Evolutionary conservation across 495 filamentous ascomycete genomes (phyloP), one percentile per base, ranked within the genome.

Genomic region (Daldinia concentrica): DNA sequence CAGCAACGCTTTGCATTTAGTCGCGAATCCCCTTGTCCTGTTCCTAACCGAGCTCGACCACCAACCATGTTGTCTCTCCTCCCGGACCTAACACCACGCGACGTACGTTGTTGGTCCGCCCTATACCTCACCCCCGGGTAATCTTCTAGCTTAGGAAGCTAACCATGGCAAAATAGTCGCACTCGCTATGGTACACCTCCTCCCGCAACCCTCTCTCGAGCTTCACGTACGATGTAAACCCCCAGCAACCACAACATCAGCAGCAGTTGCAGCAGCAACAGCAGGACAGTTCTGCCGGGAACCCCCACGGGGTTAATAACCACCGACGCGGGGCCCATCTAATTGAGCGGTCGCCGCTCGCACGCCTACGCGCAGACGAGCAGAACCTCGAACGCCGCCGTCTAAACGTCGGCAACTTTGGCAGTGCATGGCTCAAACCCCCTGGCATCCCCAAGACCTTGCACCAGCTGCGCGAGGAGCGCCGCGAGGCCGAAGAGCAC

Each of bases 401-500:
- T 74, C 82, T 86, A 24, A 90, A 91, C 72, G 90, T 94, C 41
- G 85, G 88, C 19, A 89, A 88, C 64, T 93, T 93, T 72, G 93
- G 93, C 58, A 86, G 83, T 71, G 87, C 86, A 29, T 96, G 93
- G 93, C 89, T 96, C 69, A 88, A 87, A 58, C 93, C 93, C 9
- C 90, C 90, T 0, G 92, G 92, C 8, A 85, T 93, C 41, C 65
- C 84, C 22, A 95, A 94, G 81, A 93, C 92, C 9, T 84, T 93
- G 71, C 86, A 91, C 67, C 90, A 91, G 61, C 83, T 92, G 77
- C 88, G 87, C 63, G 93, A 94, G 74, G 93, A 95, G 83, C 84
- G 89, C 27, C 87, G 90, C 19, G 93, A 96, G 82, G 84, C 89
- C 41, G 90, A 92, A 72, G 93, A 96, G 77, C 89, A 92, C n/a